Conservation (phyloP, 1,284 basidiomycete species). For the Microbotryum silenes-acaulis region DNA sequence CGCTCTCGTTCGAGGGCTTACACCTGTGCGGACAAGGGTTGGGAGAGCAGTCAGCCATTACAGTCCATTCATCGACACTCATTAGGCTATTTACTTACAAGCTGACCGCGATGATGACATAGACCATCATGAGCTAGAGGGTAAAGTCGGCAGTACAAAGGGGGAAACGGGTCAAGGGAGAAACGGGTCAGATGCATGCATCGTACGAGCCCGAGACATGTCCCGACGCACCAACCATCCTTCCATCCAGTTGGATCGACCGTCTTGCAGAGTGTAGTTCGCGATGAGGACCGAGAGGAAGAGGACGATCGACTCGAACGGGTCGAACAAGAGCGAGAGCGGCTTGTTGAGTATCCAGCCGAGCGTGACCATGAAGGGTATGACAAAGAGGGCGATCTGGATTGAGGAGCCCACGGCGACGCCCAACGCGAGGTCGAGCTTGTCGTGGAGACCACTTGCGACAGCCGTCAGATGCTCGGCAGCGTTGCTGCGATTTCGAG, state of each 20-base stretch:
- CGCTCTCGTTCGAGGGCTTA: too few relatives aligned
- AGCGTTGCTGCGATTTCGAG: constrained; percentile 27
- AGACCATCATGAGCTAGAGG: constrained; percentile 34
- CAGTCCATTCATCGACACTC: too few relatives aligned
- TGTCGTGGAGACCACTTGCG: constrained; percentile 48
- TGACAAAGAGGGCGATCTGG: constrained; percentile 67
- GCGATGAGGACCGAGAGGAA: constrained; percentile 34
- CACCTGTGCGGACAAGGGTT: too few relatives aligned
- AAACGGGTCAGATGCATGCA: background rate
- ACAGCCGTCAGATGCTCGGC: constrained; percentile 38
- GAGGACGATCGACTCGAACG: constrained; percentile 55
- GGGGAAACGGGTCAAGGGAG: background rate
- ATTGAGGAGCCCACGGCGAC: constrained; percentile 64
- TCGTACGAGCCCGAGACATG: constrained; percentile 2
- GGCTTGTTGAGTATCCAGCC: constrained; percentile 48
- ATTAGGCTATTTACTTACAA: constrained; percentile 41
- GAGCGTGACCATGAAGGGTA: constrained; percentile 57
- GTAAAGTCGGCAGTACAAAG: background rate
- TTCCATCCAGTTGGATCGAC: constrained; percentile 43
- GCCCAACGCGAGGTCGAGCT: constrained; percentile 55
- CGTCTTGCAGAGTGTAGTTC: constrained; percentile 29
- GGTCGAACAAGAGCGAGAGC: constrained; percentile 50
- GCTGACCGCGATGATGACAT: constrained; percentile 45
- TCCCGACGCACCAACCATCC: constrained; percentile 36
- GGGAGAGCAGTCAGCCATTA: too few relatives aligned